Evolutionary conservation across 257 asterid species (phyloP).

Genomic region (Primulina tabacum): DNA sequence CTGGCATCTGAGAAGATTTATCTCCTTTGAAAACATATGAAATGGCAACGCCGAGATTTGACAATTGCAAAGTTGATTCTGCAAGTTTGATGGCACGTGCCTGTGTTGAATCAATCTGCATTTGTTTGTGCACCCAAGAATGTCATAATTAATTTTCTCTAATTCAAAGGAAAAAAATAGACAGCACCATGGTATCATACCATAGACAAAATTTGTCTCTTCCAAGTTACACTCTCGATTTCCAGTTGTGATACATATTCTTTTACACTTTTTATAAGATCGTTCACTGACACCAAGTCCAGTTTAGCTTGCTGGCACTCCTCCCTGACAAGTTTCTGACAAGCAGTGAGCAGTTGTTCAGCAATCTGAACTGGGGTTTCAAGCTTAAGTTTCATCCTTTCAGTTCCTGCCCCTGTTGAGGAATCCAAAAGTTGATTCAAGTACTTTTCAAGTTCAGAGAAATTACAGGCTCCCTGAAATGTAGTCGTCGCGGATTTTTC

Average conservation of each 20-base stretch:
- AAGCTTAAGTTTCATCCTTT: conserved; percentile 87
- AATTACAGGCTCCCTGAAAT: conserved; percentile 54
- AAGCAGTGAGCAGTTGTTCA: conserved; percentile 67
- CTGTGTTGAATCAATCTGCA: conserved; percentile 72
- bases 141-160: conserved; percentile 10
- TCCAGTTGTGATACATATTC: conserved; percentile 66
- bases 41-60: conserved; percentile 75
- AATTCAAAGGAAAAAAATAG: conserved; percentile 6
- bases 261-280: conserved; percentile 55
- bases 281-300: conserved; percentile 64
- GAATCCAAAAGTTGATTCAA: conserved; percentile 79
- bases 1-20: conserved; percentile 67
- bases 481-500: conserved; percentile 35
- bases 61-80: conserved; percentile 68
- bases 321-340: conserved; percentile 67
- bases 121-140: conserved; percentile 22
- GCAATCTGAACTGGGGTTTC: conserved; percentile 89
- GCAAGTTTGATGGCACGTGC: conserved; percentile 74
- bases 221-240: conserved; percentile 76
- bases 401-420: conserved; percentile 74
- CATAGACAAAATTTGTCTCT: conserved; percentile 69
- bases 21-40: conserved; percentile 68
- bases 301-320: conserved; percentile 65
- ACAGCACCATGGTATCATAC: conserved; percentile 37
- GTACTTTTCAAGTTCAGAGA: conserved; percentile 70